Base-by-base conservation (phyloP, 208 protist genomes). In the Blastocrithidia nonstop region DNA sequence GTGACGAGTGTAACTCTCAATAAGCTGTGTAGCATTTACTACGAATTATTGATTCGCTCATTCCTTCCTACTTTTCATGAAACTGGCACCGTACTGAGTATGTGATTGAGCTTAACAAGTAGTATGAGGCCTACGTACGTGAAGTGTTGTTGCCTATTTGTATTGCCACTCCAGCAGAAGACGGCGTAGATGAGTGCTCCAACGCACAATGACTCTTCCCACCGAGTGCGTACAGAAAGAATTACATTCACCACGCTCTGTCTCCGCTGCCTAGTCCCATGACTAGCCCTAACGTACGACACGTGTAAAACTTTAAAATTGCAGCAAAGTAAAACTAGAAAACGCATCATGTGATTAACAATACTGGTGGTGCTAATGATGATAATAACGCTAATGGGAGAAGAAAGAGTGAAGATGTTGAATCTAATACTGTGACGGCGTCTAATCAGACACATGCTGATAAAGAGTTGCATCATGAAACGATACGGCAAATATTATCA, bases 1-100 rank as follows among this genome's bases (percentile, higher is more conserved):
- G 45, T 26, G 45, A 55, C 20, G 17, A 57, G 11, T 74, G 65
- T 32, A 59, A 84, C 39, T 50, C 66, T 1, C 61, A 79, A 19
- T 66, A 57, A 22, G 66, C 61, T 15, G 73, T 87, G 11, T 65
- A 85, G 32, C 71, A 91, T 50, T 68, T 91, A 33, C 43, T 91
- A 11, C 55, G 47, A 6, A 74, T 91, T 29, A 45, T 91, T 1
- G 81, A 87, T 37, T 82, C 81, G 3, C 64, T 91, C 13, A 60
- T 81, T n/a, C 65, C 65, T 24, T 64, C 75, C 46, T 92, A 92
- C 51, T 92, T 92, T 45, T 88, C 74, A 21, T 92, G 69, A 58
- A 92, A 92, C 59, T 92, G 82, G 82, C 59, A 85, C 44, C 57
- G 57, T 11, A 78, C 62, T 9, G 71, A 85, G 25, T 75, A 86